Evolutionary conservation across 2,329 filamentous ascomycete species (phyloP).

Genomic region (Neospermospora avenae): DNA sequence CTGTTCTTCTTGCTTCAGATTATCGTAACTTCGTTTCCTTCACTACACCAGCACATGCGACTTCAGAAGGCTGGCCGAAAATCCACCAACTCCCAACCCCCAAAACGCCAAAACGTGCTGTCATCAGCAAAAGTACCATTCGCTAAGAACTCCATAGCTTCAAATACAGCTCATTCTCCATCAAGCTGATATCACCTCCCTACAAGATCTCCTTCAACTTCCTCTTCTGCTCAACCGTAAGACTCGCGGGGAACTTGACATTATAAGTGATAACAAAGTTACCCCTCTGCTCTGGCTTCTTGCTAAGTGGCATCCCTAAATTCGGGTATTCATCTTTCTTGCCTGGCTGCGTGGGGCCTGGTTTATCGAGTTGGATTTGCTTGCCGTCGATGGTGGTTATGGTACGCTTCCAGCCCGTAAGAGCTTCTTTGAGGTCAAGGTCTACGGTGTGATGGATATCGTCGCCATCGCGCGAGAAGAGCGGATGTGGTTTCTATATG

Average conservation of each 20-base stretch:
- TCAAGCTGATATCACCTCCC: background rate
- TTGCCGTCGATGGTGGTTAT: slow-evolving; percentile 91
- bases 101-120: background rate
- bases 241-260: slow-evolving; percentile 80
- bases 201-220: slow-evolving; percentile 75
- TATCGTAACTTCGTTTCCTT: background rate
- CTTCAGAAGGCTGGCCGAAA: background rate
- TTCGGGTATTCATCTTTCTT: slow-evolving; percentile 78
- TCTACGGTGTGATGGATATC: slow-evolving; percentile 77
- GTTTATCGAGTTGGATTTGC: slow-evolving; percentile 73
- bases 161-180: background rate
- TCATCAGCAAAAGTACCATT: background rate
- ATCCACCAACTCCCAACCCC: background rate
- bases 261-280: slow-evolving; percentile 89
- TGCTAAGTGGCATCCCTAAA: slow-evolving; percentile 92
- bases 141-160: background rate
- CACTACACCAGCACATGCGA: background rate
- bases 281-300: slow-evolving; percentile 79
- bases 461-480: slow-evolving; percentile 84
- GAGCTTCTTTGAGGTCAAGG: slow-evolving; percentile 84
- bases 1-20: background rate
- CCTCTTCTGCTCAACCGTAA: slow-evolving; percentile 77
- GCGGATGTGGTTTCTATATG: slow-evolving; percentile 75
- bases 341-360: slow-evolving; percentile 81
- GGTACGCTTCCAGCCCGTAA: slow-evolving; percentile 92